Base-by-base conservation (phyloP, 2,329 filamentous ascomycete genomes). In the Pseudogymnoascus sp. region DNA sequence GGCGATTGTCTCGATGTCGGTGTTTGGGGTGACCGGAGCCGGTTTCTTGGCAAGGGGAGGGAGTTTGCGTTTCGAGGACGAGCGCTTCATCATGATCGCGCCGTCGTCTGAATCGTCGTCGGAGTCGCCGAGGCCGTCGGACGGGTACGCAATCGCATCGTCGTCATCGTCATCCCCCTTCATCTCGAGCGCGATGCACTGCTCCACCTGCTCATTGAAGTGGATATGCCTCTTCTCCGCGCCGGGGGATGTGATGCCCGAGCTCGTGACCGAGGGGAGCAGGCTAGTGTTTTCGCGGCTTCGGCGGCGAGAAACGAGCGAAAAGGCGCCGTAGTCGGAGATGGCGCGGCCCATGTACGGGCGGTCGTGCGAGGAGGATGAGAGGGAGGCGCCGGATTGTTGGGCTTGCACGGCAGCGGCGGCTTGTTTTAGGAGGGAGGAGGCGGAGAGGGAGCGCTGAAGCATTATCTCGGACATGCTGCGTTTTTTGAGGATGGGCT, bases 391-490 rank as follows among this genome's bases (percentile, higher is more conserved):
- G 40, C 84, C 83, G 3, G 84, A 82, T 83, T 73, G 70, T 56
- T 73, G 71, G 36, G 71, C 71, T 65, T 72, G 71, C 11, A 73
- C 66, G 8, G 71, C 71, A 8, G 71, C 71, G 11, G 71, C 70
- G 85, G 74, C 63, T 88, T 89, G 5, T 75, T 96, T 93, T 16
- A 97, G 78, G 14, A 97, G 81, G 4, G 93, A 96, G 2, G 93
- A 93, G 1, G 91, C 87, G 1, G 93, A 96, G 6, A 97, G 75
- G 0, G 93, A 97, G 66, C 88, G 85, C 73, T 96, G 92, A 7
- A 97, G 83, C 85, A 97, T 96, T 43, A 96, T 84, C 75, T 97
- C 93, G 0, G 93, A 97, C 82, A 96, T 93, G 75, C 91, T 96
- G 68, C 93, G 86, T 81, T 97, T 97, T 78, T 97, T 99, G 65